Conservation (phyloP, 2,329 filamentous ascomycete genomes). For the Diaporthe batatas region DNA sequence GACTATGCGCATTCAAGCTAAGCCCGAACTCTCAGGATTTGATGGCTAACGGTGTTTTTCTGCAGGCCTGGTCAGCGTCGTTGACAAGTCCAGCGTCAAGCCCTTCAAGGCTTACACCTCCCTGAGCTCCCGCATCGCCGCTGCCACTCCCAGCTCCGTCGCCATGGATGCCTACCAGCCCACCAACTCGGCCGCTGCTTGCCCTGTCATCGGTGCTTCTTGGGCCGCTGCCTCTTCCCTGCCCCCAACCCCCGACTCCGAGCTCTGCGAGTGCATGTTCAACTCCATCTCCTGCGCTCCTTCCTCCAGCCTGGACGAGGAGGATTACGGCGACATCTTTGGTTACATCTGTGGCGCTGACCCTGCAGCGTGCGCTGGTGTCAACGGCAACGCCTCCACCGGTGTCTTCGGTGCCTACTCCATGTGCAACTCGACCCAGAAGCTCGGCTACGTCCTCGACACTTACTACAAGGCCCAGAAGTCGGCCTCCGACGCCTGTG, state of each 20-base stretch:
- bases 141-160: conserved; percentile 75
- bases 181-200: conserved; percentile 77
- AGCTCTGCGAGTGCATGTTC: conserved; percentile 90
- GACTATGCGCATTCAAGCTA: not conserved
- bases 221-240: conserved; percentile 82
- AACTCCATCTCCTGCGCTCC: conserved; percentile 79
- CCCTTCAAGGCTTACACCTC: conserved; percentile 81
- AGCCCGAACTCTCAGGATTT: not conserved
- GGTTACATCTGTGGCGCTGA: conserved; percentile 74
- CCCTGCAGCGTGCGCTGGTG: conserved; percentile 72
- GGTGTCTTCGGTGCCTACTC: conserved; percentile 83
- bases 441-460: conserved; percentile 82
- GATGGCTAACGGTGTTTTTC: conserved; percentile 42
- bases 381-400: conserved; percentile 74
- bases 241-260: conserved; percentile 83
- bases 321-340: conserved; percentile 78
- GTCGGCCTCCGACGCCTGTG: conserved; percentile 71
- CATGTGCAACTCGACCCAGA: conserved; percentile 79
- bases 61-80: conserved; percentile 75
- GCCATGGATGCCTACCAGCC: conserved; percentile 77
- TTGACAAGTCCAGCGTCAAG: conserved; percentile 67
- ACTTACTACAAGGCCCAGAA: conserved; percentile 75
- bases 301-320: conserved; percentile 65
- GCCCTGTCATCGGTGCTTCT: conserved; percentile 73
- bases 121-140: conserved; percentile 78